Evolutionary conservation across 306 rosid species (phyloP), one percentile per base, ranked within the genome.

Genomic region (Castanospermum australe): DNA sequence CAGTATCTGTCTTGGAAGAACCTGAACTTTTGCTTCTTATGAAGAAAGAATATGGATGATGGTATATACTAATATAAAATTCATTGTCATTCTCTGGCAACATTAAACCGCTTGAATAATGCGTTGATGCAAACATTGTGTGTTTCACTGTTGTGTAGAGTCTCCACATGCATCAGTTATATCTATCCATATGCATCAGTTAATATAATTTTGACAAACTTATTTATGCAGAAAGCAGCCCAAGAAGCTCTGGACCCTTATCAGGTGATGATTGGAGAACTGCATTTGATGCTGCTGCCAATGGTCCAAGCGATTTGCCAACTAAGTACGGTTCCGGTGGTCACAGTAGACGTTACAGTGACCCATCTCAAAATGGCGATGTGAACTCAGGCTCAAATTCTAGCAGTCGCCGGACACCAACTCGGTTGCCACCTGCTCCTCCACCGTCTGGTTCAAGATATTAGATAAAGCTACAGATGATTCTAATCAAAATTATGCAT

Each of bases 201-300:
- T 45, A 45, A 15, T 55, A 63, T 75, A 44, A 48, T 75, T 52
- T 76, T 47, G 38, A 22, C 32, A n/a, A 63, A 47, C 25, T 70
- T 32, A 55, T 61, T 59, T 56, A 42, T 84, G 70, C 89, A 88
- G 91, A 80, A 74, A 88, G 71, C 85, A 78, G 87, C 78, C 84
- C 84, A 39, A 75, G 59, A 79, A 85, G 71, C 78, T 63, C 79
- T 41, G 86, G 85, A 32, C 36, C 82, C 47, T 41, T 82, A 25
- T 57, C 84, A 52, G 86, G 84, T 42, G 87, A 86, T 69, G 91
- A 88, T 76, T 88, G 91, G 89, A 88, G 89, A 57, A 80, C 89
- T 73, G 91, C 89, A 4, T 88, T 88, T 83, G 87, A 88, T 80
- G 86, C 89, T 54, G 91, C 91, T 73, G 91, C 89, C 21, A 88